These are phyloP conservation scores for Alternaria metachromatica DNA, from an alignment of 2,329 filamentous ascomycete species.

Conservation along the genomic window DNA sequence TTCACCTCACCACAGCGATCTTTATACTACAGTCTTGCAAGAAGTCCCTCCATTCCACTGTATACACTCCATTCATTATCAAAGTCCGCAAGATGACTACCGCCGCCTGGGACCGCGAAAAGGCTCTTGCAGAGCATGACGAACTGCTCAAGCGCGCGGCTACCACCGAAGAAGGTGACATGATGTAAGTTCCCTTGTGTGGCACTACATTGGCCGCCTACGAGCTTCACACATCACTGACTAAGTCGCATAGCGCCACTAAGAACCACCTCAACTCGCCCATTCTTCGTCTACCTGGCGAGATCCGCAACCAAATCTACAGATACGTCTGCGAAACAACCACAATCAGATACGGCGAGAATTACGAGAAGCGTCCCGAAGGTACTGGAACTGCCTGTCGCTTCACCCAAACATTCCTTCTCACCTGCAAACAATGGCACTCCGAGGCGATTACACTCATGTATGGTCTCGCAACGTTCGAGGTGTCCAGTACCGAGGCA, in stretches of 20 bases:
- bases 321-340: fast-evolving
- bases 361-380: neutral
- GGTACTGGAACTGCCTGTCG: fast-evolving
- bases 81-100: neutral
- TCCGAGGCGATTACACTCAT: neutral
- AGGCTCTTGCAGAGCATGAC: too few species aligned
- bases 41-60: too few species aligned
- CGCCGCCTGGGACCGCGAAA: too few species aligned
- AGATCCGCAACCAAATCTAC: neutral
- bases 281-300: neutral
- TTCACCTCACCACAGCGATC: too few species aligned
- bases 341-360: neutral
- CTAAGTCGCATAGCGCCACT: too few species aligned
- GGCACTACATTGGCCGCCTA: too few species aligned
- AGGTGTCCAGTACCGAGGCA: neutral
- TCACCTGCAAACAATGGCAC: neutral
- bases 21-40: too few species aligned
- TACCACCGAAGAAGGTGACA: too few species aligned
- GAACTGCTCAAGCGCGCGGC: too few species aligned
- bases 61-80: too few species aligned
- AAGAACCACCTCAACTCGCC: neutral
- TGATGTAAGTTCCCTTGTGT: too few species aligned
- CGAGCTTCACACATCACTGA: too few species aligned
- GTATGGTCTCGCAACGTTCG: neutral
- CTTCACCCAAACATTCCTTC: neutral